Conservation (phyloP, 108 stramenopile genomes). For the Cyclotella sp. region DNA sequence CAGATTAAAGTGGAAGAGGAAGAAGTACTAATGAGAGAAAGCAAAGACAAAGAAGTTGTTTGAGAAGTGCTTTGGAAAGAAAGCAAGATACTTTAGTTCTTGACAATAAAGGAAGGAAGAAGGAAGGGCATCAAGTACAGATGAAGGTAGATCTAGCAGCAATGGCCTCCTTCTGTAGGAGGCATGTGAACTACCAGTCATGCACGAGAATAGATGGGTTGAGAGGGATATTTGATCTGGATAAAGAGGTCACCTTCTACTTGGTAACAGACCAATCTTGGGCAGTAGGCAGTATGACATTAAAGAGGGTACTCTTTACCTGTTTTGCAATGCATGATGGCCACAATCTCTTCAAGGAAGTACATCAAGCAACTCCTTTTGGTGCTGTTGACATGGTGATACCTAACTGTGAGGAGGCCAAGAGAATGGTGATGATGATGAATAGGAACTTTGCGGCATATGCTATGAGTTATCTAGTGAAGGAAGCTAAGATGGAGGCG, state of each 20-base stretch:
- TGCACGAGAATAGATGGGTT: slow-evolving; percentile 4
- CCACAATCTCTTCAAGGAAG: background rate
- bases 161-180: background rate
- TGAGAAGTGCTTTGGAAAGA: background rate
- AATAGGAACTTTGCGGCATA: too few relatives aligned
- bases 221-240: background rate
- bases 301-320: background rate
- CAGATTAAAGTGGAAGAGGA: background rate
- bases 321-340: background rate
- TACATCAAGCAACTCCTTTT: too few relatives aligned
- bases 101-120: background rate
- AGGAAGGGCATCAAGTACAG: background rate
- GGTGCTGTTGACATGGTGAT: too few relatives aligned
- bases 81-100: background rate
- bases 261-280: background rate
- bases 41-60: background rate
- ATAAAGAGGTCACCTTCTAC: background rate
- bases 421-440: too few relatives aligned
- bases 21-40: background rate
- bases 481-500: too few relatives aligned
- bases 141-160: slow-evolving; percentile 1
- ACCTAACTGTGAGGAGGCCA: too few relatives aligned
- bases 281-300: background rate
- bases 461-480: too few relatives aligned
- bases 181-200: slow-evolving; percentile 7